These are phyloP conservation scores for Ramaria sp. DNA, from an alignment of 768 basidiomycete species.

Conservation along the genomic window DNA sequence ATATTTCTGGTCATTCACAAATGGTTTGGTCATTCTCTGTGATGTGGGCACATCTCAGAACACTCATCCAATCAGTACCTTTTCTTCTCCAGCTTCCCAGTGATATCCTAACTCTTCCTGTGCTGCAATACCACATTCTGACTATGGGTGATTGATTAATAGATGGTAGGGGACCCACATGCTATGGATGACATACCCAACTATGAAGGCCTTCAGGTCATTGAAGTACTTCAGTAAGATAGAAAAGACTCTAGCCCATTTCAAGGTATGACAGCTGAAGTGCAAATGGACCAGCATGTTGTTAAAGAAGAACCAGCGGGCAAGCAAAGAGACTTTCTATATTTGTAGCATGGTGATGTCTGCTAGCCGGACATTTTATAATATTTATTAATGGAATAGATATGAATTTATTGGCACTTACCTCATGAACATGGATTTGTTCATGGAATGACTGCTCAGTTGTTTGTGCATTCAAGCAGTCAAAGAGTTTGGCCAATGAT, in stretches of 20 bases:
- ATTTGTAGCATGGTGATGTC: conserved; percentile 16
- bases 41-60: not conserved
- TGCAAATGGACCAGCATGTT: conserved; percentile 22
- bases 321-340: conserved; percentile 21
- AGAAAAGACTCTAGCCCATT: conserved; percentile 23
- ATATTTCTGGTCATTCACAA: conserved; percentile 21
- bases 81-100: conserved; percentile 7
- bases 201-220: conserved; percentile 16
- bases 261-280: conserved; percentile 20
- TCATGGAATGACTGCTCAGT: conserved; percentile 13
- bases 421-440: conserved; percentile 11
- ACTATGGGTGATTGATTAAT: not conserved
- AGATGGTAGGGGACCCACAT: too few species aligned
- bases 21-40: conserved; percentile 12
- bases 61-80: conserved; percentile 11
- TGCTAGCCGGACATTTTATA: conserved; percentile 15
- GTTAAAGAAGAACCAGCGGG: conserved; percentile 16
- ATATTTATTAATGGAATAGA: too few species aligned
- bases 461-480: conserved; percentile 18
- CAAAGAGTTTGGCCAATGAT: conserved; percentile 16
- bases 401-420: too few species aligned
- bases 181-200: too few species aligned
- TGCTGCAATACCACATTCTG: not conserved
- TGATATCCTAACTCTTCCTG: not conserved
- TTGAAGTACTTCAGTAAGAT: conserved; percentile 16